Base-by-base conservation (phyloP, 176 grass and related monocot species). In the Carex kokanica region DNA sequence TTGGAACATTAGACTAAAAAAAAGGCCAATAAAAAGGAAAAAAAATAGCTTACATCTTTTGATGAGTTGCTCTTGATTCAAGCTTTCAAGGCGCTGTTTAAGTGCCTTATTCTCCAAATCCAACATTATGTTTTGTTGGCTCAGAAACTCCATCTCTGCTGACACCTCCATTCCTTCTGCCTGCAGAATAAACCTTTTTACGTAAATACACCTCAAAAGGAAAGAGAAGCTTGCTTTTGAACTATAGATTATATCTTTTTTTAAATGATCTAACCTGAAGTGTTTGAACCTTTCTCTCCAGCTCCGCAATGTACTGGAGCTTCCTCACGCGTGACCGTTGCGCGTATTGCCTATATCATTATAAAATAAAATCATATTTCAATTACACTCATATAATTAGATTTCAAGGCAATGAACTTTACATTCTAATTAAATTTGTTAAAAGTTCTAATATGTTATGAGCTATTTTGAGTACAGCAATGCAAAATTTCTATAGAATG, bases 231-330 rank as follows among this genome's bases (percentile, higher is more conserved):
- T 56, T 32, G 14, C 25, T 31, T 78, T 78, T 32, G 14, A 18
- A 16, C 49, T 43, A 41, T 41, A 71, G 2, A 70, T 17, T 20
- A 31, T 17, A 18, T 68, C 0, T 41, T 52, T 63, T 69, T 78
- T 61, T 40, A 31, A 4, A 21, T 23, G 65, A 83, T 65, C 78
- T 89, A 71, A 88, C 96, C 86, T 99, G 93, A 34, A 99, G 85
- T 88, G 86, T 43, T 68, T 95, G 96, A 34, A 95, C 93, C 84
- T 91, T 95, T 81, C 93, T 84, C 86, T 99, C 93, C 31, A 99
- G 91, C 81, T 99, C 96, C 2, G 96, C 93, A 89, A 99, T 99
- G 88, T 99, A 95, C 40, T 99, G 93, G 63, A 99, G 96, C 83
- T 99, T 99, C 72, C 96, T 85, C 66, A 99, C 93, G 3, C 96